A percentile compares a stretch with the other conserved stretches of the same genome.
Conservation (phyloP, 202 grass and related monocot genomes). For the Brachypodium distachyon region DNA sequence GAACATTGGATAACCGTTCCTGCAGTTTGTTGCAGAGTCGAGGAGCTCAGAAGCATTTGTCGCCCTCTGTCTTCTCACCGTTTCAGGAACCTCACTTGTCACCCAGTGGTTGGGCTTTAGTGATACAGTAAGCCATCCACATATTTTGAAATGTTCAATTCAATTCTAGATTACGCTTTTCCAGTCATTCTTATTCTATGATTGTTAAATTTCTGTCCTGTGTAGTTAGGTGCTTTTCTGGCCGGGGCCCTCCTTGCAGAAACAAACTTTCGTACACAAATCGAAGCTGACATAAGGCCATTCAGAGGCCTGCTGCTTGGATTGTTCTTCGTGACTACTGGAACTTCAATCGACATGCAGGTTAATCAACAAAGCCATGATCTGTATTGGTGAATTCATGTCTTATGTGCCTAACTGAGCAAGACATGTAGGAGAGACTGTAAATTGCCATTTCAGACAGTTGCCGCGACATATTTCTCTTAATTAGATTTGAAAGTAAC, state of each 20-base stretch:
- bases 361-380: slow-evolving; percentile 16
- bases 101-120: slow-evolving; percentile 94
- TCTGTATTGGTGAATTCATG: neutral
- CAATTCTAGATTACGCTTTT: slow-evolving; percentile 5
- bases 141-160: neutral
- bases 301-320: slow-evolving; percentile 98
- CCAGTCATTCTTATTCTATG: neutral
- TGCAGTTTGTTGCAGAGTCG: slow-evolving; percentile 92
- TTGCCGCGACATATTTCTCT: neutral
- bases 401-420: neutral
- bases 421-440: neutral
- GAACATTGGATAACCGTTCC: slow-evolving; percentile 13
- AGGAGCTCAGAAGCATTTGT: slow-evolving; percentile 99
- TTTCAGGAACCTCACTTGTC: slow-evolving; percentile 93
- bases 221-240: slow-evolving; percentile 95
- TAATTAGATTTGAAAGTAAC: neutral
- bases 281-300: slow-evolving; percentile 99
- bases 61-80: slow-evolving; percentile 88
- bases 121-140: slow-evolving; percentile 65
- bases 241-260: slow-evolving; percentile 94
- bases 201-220: slow-evolving; percentile 4
- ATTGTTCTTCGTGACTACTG: slow-evolving; percentile 94
- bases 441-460: neutral
- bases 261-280: slow-evolving; percentile 98
- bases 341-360: slow-evolving; percentile 96